Base-by-base conservation (phyloP, 768 basidiomycete species). In the Leccinum subtestaceum region DNA sequence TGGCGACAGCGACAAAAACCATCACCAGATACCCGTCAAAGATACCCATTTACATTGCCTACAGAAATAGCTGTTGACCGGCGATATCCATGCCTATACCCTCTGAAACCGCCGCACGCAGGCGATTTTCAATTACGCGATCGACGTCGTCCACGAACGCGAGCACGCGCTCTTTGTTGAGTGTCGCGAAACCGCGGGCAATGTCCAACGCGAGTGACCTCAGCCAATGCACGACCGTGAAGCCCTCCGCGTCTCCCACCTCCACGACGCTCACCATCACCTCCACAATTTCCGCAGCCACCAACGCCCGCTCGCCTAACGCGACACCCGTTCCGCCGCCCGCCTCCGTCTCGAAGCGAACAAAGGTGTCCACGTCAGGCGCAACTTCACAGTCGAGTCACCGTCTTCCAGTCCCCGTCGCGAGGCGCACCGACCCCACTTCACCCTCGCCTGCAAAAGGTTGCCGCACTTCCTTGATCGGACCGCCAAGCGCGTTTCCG, bases 91-190 rank as follows among this genome's bases (percentile, higher is more conserved):
- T 72, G 65, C 71, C 68, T 43, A 62, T 72, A 1, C 81, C 81
- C 13, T 86, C 85, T 47, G 84, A 85, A 61, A 69, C 82, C 15
- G 84, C 84, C 40, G 76, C 80, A 56, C 84, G 83, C 43, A 60
- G 67, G 31, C 67, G 71, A 27, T 32, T 56, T 40, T 74, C 70
- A 6, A 69, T 84, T 21, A 74, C 83, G 49, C 75, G 81, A 11
- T 75, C 78, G 15, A 74, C 73, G 38, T 72, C 70, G 23, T 47
- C 46, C 12, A 47, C 46, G 12, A 23, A 13, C 46, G 46, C 46
- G 23, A 47, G 46, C 3, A 70, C 76, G 40, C 74, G 79, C 56
- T 80, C 81, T 53, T 80, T 80, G 36, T 64, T 76, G 58, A 75
- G 75, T 54, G 65, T 74, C 55, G 73, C 76, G 9, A 86, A 86